These are phyloP conservation scores for Jaltomata sinuosa DNA, from an alignment of 257 asterid genomes.

Conservation along the genomic window DNA sequence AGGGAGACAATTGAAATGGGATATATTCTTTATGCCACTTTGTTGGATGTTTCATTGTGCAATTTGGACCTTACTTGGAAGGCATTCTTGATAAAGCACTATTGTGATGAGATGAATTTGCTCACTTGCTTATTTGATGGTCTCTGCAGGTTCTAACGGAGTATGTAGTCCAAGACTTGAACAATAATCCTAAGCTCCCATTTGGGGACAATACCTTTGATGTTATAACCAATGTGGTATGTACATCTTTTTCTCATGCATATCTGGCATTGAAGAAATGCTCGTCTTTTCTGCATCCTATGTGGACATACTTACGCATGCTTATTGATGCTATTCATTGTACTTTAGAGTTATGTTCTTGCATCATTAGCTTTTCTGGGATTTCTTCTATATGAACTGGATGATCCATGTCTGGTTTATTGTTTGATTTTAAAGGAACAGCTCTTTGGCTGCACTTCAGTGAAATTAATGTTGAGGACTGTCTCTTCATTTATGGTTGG, in stretches of 20 bases:
- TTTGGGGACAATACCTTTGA: slow-evolving; percentile 72
- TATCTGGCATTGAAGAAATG: neutral
- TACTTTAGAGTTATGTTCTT: neutral
- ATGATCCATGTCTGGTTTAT: neutral
- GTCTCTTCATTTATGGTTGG: neutral
- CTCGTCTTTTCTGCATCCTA: neutral
- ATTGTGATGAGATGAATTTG: neutral
- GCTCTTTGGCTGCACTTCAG: neutral
- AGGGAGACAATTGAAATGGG: neutral
- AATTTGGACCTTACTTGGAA: neutral
- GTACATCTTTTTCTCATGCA: slow-evolving; percentile 9
- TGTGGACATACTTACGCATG: neutral
- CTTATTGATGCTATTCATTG: neutral
- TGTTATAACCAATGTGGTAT: slow-evolving; percentile 80
- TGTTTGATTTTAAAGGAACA: neutral
- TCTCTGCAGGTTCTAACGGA: slow-evolving; percentile 73
- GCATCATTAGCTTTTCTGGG: neutral
- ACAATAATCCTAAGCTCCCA: slow-evolving; percentile 71
- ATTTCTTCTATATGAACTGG: neutral
- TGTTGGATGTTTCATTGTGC: neutral
- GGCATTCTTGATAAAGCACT: neutral
- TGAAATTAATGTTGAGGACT: neutral
- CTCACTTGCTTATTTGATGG: neutral
- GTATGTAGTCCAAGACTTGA: slow-evolving; percentile 87
- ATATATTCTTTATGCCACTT: neutral